Base-by-base conservation (phyloP, 305 asterid species). In the Plantago rigida region DNA sequence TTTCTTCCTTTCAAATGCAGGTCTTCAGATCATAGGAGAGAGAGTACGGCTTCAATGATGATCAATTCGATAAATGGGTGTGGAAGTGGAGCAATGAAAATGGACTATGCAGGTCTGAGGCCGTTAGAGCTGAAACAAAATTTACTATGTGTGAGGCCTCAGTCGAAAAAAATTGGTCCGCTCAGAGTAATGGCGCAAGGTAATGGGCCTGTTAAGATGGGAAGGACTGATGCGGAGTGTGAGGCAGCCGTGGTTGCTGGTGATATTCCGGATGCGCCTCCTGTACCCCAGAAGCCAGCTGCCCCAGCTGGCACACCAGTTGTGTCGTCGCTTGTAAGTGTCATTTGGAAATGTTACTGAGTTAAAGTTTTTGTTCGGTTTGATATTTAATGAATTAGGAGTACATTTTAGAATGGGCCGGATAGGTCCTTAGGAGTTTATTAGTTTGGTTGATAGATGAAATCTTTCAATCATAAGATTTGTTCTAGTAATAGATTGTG, bases 191-290 rank as follows among this genome's bases (percentile, higher is more conserved):
- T 72, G 69, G 90, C 57, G 47, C 78, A 64, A 12, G 72, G 68
- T 17, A 69, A 62, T 39, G 84, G 72, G 5, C 75, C 76, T 1
- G 19, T 71, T 29, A 89, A 82, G 73, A 61, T 72, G 65, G 82
- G 86, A 22, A 69, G 67, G 82, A 84, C 77, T 56, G 84, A 75
- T 48, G 84, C 69, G 68, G 90, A 86, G 47, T 88, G 94, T 51
- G 98, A 92, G 72, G 96, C 96, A 60, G 87, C 81, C 3, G 90
- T 86, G 31, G 95, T 79, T 47, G 89, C 96, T 0, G 96, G 98
- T 60, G 81, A 78, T 68, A 64, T 78, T 4, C 98, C 94, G 3
- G 95, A 86, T 59, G 89, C 96, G 4, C 98, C 98, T 4, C 95
- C 87, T 0, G 88, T 73, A 39, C 93, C 87, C 26, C 79, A 82